These are phyloP conservation scores for Podaxis sp. DNA, from an alignment of 768 basidiomycete genomes.

Conservation along the genomic window DNA sequence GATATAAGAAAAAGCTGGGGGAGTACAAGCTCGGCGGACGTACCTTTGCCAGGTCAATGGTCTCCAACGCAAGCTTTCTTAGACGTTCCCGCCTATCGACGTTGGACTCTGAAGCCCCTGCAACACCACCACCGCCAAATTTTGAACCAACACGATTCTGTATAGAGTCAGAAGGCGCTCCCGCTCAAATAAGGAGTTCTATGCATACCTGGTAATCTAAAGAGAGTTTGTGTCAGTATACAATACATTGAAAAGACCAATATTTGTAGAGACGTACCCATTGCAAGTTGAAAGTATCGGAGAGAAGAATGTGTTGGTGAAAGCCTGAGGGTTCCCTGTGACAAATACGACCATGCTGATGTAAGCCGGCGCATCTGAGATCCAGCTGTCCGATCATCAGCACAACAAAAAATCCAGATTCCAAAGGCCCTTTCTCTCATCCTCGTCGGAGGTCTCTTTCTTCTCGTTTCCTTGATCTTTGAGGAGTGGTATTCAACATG, in stretches of 20 bases:
- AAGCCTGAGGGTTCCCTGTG: not conserved
- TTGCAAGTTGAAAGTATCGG: conserved; percentile 15
- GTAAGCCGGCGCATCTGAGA: conserved; percentile 22
- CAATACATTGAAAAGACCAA: not conserved
- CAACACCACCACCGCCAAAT: conserved; percentile 95
- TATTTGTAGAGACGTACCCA: conserved; percentile 34
- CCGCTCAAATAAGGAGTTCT: not conserved
- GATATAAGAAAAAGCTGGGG: conserved; percentile 13
- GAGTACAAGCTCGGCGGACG: conserved; percentile 18
- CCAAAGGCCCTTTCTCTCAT: conserved; percentile 7
- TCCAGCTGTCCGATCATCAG: conserved; percentile 23
- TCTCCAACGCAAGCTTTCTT: conserved; percentile 93
- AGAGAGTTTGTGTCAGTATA: conserved; percentile 14
- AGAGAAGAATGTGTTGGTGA: not conserved
- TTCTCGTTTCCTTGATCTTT: not conserved
- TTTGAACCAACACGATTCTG: conserved; percentile 95
- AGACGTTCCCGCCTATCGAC: conserved; percentile 94
- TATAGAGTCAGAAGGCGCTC: not conserved
- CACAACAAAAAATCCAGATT: conserved; percentile 26
- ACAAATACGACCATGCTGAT: not conserved
- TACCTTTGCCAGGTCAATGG: conserved; percentile 97
- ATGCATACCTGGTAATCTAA: conserved; percentile 68
- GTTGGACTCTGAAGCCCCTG: conserved; percentile 92
- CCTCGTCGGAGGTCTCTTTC: conserved; percentile 2
- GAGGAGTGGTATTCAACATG: conserved; percentile 28